Percentiles rank a stretch among this genome's conserved stretches.
Conservation (phyloP, 257 asterid genomes). For the Plantago elongata region DNA sequence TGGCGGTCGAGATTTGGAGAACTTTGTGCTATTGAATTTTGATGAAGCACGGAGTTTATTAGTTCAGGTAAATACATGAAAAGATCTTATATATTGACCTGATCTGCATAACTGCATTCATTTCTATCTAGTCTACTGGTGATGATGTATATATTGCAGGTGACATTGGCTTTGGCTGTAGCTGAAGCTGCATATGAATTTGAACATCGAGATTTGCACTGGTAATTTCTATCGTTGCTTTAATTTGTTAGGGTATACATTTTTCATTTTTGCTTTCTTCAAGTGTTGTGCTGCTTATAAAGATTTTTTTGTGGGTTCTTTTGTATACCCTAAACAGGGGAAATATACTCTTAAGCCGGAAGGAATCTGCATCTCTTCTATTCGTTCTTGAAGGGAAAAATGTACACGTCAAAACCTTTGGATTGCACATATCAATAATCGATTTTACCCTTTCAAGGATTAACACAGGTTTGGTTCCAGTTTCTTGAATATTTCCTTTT, state of each 20-base stretch:
- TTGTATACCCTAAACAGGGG: constrained; percentile 58
- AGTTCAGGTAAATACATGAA: constrained; percentile 52
- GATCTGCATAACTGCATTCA: constrained; percentile 9
- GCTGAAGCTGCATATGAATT: constrained; percentile 93
- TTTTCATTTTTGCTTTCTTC: constrained; percentile 11
- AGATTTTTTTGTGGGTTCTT: constrained; percentile 10
- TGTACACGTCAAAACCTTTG: constrained; percentile 58
- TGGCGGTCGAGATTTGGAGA: constrained; percentile 91
- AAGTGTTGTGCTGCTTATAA: neutral
- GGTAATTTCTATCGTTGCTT: constrained; percentile 43
- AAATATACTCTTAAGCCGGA: constrained; percentile 71
- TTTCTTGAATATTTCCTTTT: constrained; percentile 10
- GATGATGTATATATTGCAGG: constrained; percentile 42
- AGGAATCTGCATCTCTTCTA: constrained; percentile 44
- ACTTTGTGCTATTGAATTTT: constrained; percentile 73
- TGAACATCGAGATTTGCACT: constrained; percentile 95
- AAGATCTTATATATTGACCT: constrained; percentile 11
- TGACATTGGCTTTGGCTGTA: constrained; percentile 80
- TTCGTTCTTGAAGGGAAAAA: constrained; percentile 71
- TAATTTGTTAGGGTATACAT: constrained; percentile 19
- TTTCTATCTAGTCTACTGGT: constrained; percentile 21
- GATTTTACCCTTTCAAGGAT: constrained; percentile 96
- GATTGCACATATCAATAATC: constrained; percentile 68
- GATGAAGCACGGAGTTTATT: constrained; percentile 83
- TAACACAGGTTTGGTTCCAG: constrained; percentile 58